Evolutionary conservation across 768 basidiomycete species (phyloP).

Genomic region (Amanita rubescens): DNA sequence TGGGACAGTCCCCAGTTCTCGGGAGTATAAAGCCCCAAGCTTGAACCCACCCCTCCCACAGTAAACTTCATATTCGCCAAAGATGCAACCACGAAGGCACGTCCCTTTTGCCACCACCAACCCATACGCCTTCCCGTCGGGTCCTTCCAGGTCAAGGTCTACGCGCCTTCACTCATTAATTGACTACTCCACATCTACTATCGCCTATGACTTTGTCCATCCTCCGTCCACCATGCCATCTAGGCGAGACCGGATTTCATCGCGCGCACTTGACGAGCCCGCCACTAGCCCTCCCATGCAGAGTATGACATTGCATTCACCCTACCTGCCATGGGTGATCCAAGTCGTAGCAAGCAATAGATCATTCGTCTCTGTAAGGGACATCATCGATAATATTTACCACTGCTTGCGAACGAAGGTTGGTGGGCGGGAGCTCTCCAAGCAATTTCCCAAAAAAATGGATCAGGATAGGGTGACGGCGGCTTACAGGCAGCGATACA

Average conservation of each 20-base stretch:
- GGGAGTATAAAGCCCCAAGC: background rate
- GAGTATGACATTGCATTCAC: constrained; percentile 20
- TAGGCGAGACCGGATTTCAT: constrained; percentile 19
- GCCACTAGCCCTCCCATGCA: constrained; percentile 27
- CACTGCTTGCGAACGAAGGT: background rate
- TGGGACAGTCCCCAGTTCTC: background rate
- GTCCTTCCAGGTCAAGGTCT: background rate
- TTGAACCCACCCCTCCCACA: background rate
- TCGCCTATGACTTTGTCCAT: constrained; percentile 24
- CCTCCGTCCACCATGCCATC: constrained; percentile 20
- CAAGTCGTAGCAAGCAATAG: constrained; percentile 23
- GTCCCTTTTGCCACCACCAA: constrained; percentile 1
- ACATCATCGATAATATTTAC: constrained; percentile 25
- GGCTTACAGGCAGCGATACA: constrained; percentile 42
- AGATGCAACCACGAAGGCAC: background rate
- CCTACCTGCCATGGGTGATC: constrained; percentile 29
- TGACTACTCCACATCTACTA: constrained; percentile 11
- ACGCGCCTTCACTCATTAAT: constrained; percentile 21
- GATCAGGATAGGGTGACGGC: constrained; percentile 30
- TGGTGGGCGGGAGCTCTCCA: constrained; percentile 35
- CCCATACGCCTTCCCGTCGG: background rate
- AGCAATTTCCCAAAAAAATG: constrained; percentile 25
- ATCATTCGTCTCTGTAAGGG: constrained; percentile 27
- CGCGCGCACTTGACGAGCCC: constrained; percentile 20
- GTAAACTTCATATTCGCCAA: background rate